Evolutionary conservation across 805 yeast genomes (phyloP), one percentile per base, ranked within the genome.

Genomic region (Isabelozyma pseudorhagii): DNA sequence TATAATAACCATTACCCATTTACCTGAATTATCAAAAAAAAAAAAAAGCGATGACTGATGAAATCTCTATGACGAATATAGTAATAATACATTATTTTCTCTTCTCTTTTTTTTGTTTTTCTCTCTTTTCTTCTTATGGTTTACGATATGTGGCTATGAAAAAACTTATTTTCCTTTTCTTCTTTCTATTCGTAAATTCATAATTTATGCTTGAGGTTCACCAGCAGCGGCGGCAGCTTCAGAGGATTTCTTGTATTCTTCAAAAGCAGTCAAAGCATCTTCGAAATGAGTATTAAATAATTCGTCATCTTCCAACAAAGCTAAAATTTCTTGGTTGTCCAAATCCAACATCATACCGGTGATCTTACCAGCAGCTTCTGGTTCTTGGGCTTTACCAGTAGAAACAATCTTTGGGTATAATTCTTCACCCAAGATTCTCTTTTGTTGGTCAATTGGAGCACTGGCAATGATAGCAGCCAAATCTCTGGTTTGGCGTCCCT

Each of bases 261-360:
- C 91, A 76, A 89, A 93, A 67, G 97, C 97, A 74, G 86, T 83
- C 62, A 86, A 82, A 60, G 99, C 99, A 74, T 93, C 98, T 63
- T 86, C 87, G 68, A 93, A 90, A 72, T 91, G 96, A 71, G 84
- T 83, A 78, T 85, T 85, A 79, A 94, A 89, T 61, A 87, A 82
- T 62, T 84, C 91, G 57, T 90, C 97, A 70, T 92, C 94, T 67
- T 89, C 96, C 71, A 90, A 83, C 71, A 93, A 80, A 54, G 87
- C 87, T 66, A 92, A 76, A 63, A 94, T 88, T 77, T 93, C 97
- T 65, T 83, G 83, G 75, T 88, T 89, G 68, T 91, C 96, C 84
- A 93, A 84, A 69, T 92, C 97, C 68, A 94, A 83, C 79, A 94
- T 84, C 98, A 94, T 94, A 79, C 98, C 97, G 59, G 99, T 94